These are phyloP conservation scores for Sporisorium sorghi DNA, from an alignment of 1,284 basidiomycete genomes.

Conservation along the genomic window DNA sequence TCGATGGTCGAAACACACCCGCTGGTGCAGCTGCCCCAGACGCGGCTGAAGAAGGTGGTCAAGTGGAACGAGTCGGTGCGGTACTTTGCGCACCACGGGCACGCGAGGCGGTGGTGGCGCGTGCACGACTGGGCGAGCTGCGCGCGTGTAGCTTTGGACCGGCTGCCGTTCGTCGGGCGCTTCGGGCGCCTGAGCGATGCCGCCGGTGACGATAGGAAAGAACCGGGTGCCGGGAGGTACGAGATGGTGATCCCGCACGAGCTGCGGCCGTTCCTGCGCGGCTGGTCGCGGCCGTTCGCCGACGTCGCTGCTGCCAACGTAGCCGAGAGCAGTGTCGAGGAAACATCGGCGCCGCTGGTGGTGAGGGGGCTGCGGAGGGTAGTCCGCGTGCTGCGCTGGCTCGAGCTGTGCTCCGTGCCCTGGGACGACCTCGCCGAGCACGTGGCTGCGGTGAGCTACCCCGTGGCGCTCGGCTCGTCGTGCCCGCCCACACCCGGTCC, in stretches of 20 bases:
- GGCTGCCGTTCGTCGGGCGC: conserved; percentile 27
- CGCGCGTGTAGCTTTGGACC: conserved; percentile 4
- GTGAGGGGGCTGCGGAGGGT: conserved; percentile 17
- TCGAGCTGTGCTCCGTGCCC: conserved; percentile 31
- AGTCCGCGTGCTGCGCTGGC: conserved; percentile 28
- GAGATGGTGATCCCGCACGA: conserved; percentile 29
- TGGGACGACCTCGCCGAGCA: conserved; percentile 45
- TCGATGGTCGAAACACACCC: conserved; percentile 40
- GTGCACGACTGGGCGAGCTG: conserved; percentile 5
- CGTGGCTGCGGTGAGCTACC: conserved; percentile 37
- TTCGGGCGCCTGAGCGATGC: conserved; percentile 16
- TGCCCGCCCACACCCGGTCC: conserved; percentile 41
- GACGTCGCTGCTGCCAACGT: conserved; percentile 7
- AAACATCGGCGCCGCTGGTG: conserved; percentile 3
- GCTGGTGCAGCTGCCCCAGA: conserved; percentile 26
- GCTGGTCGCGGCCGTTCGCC: conserved; percentile 19
- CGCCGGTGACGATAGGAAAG: background rate
- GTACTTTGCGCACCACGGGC: conserved; percentile 21
- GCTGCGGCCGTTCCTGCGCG: conserved; percentile 27
- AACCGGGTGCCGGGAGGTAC: conserved; percentile 17
- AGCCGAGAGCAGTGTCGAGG: background rate
- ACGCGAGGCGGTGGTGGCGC: conserved; percentile 17
- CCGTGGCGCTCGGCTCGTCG: conserved; percentile 22
- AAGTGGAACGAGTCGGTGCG: conserved; percentile 47
- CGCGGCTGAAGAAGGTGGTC: conserved; percentile 43